Conservation (phyloP, 148 eudicot species). For the Mesembryanthemum crystallinum region DNA sequence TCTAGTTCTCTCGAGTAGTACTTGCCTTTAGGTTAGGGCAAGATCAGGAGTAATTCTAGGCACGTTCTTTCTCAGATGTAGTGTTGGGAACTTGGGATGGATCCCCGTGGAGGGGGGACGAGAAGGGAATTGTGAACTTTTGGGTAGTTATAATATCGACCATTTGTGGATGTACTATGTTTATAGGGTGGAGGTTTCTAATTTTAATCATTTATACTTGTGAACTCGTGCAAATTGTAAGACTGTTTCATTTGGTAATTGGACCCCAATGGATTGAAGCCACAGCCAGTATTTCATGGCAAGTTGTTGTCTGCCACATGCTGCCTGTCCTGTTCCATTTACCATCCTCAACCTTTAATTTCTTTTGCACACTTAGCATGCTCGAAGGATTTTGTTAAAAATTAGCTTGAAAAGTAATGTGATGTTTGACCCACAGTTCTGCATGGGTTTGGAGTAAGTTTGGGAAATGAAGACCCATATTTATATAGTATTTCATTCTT, state of each 20-base stretch:
- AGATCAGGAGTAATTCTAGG: not conserved
- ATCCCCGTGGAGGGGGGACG: not conserved
- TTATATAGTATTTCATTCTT: not conserved
- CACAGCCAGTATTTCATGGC: no score
- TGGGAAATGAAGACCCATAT: not conserved
- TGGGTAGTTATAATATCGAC: not conserved
- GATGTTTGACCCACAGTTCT: not conserved
- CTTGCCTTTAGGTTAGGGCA: slow-evolving; percentile 6
- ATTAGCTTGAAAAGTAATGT: not conserved
- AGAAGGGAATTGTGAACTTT: not conserved
- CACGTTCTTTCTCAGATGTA: not conserved
- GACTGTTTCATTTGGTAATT: not conserved
- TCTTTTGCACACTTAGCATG: not conserved
- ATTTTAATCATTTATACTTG: not conserved
- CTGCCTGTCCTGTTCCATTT: not conserved
- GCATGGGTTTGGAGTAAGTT: not conserved
- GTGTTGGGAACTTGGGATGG: not conserved
- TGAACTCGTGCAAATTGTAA: not conserved
- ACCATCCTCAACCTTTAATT: not conserved
- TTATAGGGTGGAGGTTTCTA: not conserved
- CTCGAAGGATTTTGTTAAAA: not conserved
- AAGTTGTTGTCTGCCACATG: not conserved
- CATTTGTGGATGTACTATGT: not conserved
- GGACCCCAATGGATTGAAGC: not conserved
- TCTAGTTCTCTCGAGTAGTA: not conserved